Base-by-base conservation (phyloP, 768 basidiomycete species). In the Lyophyllum decastes region DNA sequence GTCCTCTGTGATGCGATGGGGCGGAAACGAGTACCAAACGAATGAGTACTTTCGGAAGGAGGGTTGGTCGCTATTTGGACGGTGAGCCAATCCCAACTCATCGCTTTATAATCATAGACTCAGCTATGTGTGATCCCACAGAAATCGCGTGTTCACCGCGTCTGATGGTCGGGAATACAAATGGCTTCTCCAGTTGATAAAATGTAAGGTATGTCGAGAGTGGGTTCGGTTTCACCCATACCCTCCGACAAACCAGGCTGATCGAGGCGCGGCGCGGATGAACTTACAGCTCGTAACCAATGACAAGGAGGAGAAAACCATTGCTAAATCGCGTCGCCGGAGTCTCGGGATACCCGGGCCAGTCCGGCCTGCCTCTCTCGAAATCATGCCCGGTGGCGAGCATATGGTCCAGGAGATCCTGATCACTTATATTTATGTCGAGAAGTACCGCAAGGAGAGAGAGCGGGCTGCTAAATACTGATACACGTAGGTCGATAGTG, bases 341-440 rank as follows among this genome's bases (percentile, higher is more conserved):
- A 45, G 44, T 19, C 30, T 52, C 43, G 65, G 66, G 27, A 54
- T 67, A 22, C 46, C 57, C 19, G 55, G 59, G 33, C 49, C 64
- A 33, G 57, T 52, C 0, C 52, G 38, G 16, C 60, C 61, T 30
- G 58, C 63, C 0, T 54, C 57, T 22, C 61, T 68, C 4, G 64
- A 69, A 51, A 66, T 68, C 17, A 57, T 51, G 7, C 41, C 52
- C 38, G 38, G 22, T 33, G 72, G 70, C 1, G 57, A 64, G 57
- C 60, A 66, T 33, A 69, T 72, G 52, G 34, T 66, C 10, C 67
- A 70, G 48, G 58, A 60, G 26, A 68, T 73, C 22, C 41, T 73
- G 2, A 44, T 71, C 10, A 71, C 72, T 2, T 73, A 73, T 48
- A 57, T 72, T 24, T 72, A 68, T 46, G 49, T 72, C 19, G 68